Percentiles rank a stretch among this genome's conserved stretches.
These are phyloP conservation scores for Tylopilus subfusipes DNA, from an alignment of 768 basidiomycete species.

Conservation along the genomic window DNA sequence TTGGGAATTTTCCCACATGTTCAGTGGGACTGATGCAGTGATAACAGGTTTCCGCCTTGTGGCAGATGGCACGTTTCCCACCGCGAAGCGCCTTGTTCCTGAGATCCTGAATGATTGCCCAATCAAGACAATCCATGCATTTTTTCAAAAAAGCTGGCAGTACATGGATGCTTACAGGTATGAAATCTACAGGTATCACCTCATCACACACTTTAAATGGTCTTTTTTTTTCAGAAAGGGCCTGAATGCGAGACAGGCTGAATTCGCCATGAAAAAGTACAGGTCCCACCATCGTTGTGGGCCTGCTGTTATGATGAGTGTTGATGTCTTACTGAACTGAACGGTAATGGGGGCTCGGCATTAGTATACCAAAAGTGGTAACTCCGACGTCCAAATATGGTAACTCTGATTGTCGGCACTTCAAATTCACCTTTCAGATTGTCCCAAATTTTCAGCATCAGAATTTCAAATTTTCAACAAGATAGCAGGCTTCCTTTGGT, in stretches of 20 bases:
- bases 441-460: no score
- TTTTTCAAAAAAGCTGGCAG: neutral
- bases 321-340: neutral
- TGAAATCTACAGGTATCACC: neutral
- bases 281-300: neutral
- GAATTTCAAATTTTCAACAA: no score
- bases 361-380: neutral
- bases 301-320: neutral
- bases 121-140: neutral
- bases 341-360: no score
- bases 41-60: neutral
- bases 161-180: neutral
- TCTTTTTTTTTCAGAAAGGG: neutral
- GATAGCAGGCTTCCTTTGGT: no score
- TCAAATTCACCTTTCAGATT: slow-evolving; percentile 4
- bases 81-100: neutral
- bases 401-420: neutral
- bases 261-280: neutral
- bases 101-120: neutral
- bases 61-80: neutral
- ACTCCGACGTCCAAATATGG: neutral
- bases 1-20: no score
- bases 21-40: no score
- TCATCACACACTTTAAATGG: neutral
- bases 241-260: neutral